These are phyloP conservation scores for Zea luxurians DNA, from an alignment of 176 grass and related monocot species.

Conservation along the genomic window DNA sequence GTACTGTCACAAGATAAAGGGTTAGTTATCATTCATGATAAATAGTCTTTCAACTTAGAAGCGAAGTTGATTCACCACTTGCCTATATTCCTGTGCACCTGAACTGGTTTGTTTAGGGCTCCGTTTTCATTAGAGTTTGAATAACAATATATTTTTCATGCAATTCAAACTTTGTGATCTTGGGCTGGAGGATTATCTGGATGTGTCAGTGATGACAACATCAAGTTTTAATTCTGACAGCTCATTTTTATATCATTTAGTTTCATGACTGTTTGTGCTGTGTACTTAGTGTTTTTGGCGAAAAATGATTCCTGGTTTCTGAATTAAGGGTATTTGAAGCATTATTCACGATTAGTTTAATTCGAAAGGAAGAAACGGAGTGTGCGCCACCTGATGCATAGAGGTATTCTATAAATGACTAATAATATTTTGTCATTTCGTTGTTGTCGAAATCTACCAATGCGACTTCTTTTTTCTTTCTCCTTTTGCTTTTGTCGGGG, in stretches of 20 bases:
- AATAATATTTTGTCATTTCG: neutral
- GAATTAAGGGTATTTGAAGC: neutral
- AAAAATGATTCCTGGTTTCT: neutral
- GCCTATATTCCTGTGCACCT: neutral
- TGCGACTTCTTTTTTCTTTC: neutral
- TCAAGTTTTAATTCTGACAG: neutral
- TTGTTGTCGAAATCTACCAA: slow-evolving; percentile 6
- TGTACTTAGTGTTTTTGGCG: neutral
- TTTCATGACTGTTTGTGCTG: neutral
- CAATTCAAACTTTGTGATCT: neutral
- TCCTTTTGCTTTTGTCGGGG: neutral
- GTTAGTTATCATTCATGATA: neutral
- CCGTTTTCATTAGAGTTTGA: slow-evolving; percentile 7
- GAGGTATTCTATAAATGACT: neutral
- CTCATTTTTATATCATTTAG: neutral
- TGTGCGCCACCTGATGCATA: neutral
- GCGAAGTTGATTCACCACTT: neutral
- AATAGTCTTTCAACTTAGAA: neutral
- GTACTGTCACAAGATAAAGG: neutral
- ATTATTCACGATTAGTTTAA: neutral
- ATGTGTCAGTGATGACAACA: neutral
- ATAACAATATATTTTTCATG: neutral
- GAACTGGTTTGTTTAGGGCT: neutral
- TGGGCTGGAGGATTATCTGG: neutral
- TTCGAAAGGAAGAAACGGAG: neutral